Evolutionary conservation across 2,329 filamentous ascomycete species (phyloP), one percentile per base, ranked within the genome.

Genomic region (Chaetomiaceae sp.): DNA sequence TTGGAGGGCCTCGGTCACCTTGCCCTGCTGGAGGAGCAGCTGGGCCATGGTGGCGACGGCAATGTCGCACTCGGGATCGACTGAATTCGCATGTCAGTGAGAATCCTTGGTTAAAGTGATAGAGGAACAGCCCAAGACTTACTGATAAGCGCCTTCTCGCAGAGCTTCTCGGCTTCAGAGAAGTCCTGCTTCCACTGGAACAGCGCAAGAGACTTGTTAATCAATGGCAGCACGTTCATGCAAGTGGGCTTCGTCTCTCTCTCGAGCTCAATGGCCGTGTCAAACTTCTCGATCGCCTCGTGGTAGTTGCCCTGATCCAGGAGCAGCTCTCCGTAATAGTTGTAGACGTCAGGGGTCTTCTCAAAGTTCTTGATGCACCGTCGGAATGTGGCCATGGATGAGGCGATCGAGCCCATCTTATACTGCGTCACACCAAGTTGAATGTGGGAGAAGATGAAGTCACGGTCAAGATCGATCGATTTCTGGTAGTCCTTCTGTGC

Each of bases 171-270:
- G 2, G 94, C 92, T 72, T 96, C 92, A 56, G 82, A 78, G 68
- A 95, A 97, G 73, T 97, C 92, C 66, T 95, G 87, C 79, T 96
- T 97, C 87, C 91, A 96, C 71, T 99, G 94, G 82, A 96, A 97
- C 42, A 97, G 78, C 11, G 92, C 90, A 25, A 99, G 81, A 5
- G 94, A 91, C 78, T 99, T 99, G 83, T 99, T 99, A 75, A 99
- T 97, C 46, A 99, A 78, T 13, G 94, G 94, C 59, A 99, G 76
- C 27, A 99, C 94, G 66, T 99, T 99, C 86, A 99, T 97, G 57
- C 90, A 88, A 71, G 94, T 86, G 13, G 91, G 91, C 76, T 95
- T 95, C 60, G 84, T 86, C 72, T 89, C 85, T 78, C 94, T 95
- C 81, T 99, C 94, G 86, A 97, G 92, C 68, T 97, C 91, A 61